Base-by-base conservation (phyloP, 768 basidiomycete species). In the Hebeloma cylindrosporum region DNA sequence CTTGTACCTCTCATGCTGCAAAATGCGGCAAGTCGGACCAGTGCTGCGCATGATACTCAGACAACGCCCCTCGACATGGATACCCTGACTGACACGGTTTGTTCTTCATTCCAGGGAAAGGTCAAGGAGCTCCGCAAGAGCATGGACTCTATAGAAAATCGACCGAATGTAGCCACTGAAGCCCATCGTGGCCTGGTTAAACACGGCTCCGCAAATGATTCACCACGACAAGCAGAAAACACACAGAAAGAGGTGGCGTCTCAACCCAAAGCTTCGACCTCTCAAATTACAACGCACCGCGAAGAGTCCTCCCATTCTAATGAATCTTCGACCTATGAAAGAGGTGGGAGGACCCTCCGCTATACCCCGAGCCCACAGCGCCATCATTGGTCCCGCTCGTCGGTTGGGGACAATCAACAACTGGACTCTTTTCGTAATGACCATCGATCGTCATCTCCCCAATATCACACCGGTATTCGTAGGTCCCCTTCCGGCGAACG, bases 11-110 rank as follows among this genome's bases (percentile, higher is more conserved):
- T 60, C 2, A 39, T 60, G 21, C 31, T 45, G 22, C 51, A 48
- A 35, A 60, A 52, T 29, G 52, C 44, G 10, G 53, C 42, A 14
- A 25, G 36, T 14, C 51, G 51, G 27, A 9, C 25, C 28, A 37
- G 23, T n/a, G n/a, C n/a, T n/a, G n/a, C n/a, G n/a, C n/a, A n/a
- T n/a, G n/a, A n/a, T n/a, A n/a, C 39, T 33, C 39, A 30, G 32
- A 35, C 33, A 21, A 14, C 34, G 21, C 21, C 31, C 8, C 20
- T 50, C 21, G 31, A 49, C 32, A 35, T 45, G 14, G 48, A 43
- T 31, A 50, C 60, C n/a, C 38, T 69, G 26, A 64, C 60, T 3
- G 54, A 63, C 35, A 56, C 58, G 13, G 44, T 50, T 18, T 63
- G 61, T 34, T 40, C 54, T 16, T 50, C 56, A n/a, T 54, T 65